Evolutionary conservation across 1,284 basidiomycete species (phyloP).

Genomic region (Takashimella tepidaria): DNA sequence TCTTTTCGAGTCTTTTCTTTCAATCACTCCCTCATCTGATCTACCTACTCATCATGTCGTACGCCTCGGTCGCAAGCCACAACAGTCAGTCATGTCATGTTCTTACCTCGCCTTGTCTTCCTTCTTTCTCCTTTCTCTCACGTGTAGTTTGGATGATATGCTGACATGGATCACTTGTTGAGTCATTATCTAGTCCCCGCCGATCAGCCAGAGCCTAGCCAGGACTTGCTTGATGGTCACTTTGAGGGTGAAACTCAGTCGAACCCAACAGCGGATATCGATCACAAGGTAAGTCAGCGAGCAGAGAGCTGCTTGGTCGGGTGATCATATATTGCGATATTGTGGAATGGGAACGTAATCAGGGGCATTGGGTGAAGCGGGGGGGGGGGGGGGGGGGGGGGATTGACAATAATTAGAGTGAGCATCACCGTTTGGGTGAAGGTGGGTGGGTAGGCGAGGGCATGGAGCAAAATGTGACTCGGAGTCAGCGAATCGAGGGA

Average conservation of each 20-base stretch:
- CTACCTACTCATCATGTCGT: conserved; percentile 32
- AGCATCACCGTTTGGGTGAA: too few species aligned
- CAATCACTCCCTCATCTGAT: neutral
- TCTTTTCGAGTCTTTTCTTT: too few species aligned
- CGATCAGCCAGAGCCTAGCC: conserved; percentile 43
- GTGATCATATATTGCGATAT: too few species aligned
- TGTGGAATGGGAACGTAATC: too few species aligned
- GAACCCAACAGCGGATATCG: conserved; percentile 12
- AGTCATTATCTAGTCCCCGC: conserved; percentile 34
- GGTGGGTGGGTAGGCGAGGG: too few species aligned
- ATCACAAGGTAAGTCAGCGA: conserved; percentile 26
- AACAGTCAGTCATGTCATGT: conserved; percentile 45
- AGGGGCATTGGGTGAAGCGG: too few species aligned
- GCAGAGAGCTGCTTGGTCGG: neutral
- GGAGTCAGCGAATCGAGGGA: too few species aligned
- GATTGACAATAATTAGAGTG: too few species aligned
- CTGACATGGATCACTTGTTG: too few species aligned
- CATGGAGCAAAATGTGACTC: too few species aligned
- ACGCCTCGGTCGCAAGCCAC: conserved; percentile 39
- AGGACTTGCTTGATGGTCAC: conserved; percentile 40
- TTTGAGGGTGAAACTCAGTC: conserved; percentile 34
- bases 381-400: too few species aligned
- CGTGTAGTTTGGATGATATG: too few species aligned
- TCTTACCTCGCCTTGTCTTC: neutral
- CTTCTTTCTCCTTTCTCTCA: neutral